Base-by-base conservation (phyloP, 2,329 filamentous ascomycete species). In the Thelonectria discophora region DNA sequence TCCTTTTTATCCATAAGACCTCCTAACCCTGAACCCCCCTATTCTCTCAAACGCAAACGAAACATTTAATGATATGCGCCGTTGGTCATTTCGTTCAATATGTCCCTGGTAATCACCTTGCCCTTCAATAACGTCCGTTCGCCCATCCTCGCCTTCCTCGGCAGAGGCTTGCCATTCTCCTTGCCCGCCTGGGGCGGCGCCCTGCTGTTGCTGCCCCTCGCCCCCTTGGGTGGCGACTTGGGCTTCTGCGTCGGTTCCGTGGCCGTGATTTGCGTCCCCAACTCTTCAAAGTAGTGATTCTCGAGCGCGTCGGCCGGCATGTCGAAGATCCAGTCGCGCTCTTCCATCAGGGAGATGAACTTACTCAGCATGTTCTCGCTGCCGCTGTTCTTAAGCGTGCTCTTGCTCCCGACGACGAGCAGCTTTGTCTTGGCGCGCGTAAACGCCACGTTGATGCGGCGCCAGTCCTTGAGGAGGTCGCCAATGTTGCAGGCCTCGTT, bases 361-460 rank as follows among this genome's bases (percentile, higher is more conserved):
- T 85, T 84, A 34, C 85, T 86, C 13, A 99, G 82, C 78, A 98
- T 88, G 69, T 93, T 91, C 67, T 92, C 89, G 24, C 80, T 80
- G n/a, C 82, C 88, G 54, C 90, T 84, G 11, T 87, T 81, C 82
- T 90, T 92, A 3, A 99, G 80, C 1, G 95, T 99, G 58, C 82
- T 84, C 72, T 87, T 86, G 75, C 92, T 96, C 10, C 95, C 95
- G 0, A 99, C 78, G 12, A 99, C 90, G 1, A 99, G 82, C 37
- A 99, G 80, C 80, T 99, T 99, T 0, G 91, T 95, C 74, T 94
- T 92, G 20, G 95, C 95, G 27, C 95, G 85, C 4, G 95, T 99
- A 66, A 99, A 92, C 0, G 95, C 95, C 3, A 99, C 95, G 70
- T 99, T 99, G 74, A 99, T 93, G 50, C 95, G 82, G 57, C 95